Base-by-base conservation (phyloP, 2,329 filamentous ascomycete species). In the Reticulascus tulasneorum region DNA sequence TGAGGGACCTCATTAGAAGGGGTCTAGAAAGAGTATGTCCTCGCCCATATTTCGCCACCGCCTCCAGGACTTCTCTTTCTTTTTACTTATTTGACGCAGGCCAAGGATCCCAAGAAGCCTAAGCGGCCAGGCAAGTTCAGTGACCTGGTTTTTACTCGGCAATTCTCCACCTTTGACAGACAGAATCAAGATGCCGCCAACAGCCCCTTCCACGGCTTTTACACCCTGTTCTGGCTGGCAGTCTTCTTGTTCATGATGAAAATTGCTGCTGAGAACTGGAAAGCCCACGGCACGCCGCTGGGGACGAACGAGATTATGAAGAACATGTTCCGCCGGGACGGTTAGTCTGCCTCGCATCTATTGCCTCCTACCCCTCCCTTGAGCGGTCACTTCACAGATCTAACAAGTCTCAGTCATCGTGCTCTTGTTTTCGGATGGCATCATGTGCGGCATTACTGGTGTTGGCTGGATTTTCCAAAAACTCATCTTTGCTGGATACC, bases 131-230 rank as follows among this genome's bases (percentile, higher is more conserved):
- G 47, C 42, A 55, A 57, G 45, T 63, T 73, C 26, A 59, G 61
- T 10, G 64, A 69, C 35, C 62, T 86, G 28, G 75, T 86, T 33
- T 90, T 89, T 53, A 87, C 82, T 1, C 69, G 76, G 17, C 79
- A 82, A 42, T 85, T 87, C 50, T 85, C 82, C 6, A 73, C 81
- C 0, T 89, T 90, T 55, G 85, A 90, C 56, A 71, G 81, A 9
- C 79, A 85, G 46, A 89, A 88, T 51, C 69, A 73, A 6, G 63
- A 64, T 2, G 75, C 77, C 3, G 71, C 75, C 4, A 78, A 81
- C 30, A 86, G 79, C 26, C 80, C 81, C 0, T 90, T 89, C 49
- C 78, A 84, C 53, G 86, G 86, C 20, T 90, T 90, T 63, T 89
- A 86, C 51, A 85, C 81, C 0, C 65, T 91, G 1, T 88, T 88